Base-by-base conservation (phyloP, 2,329 filamentous ascomycete genomes). In the Pseudopyrenochaeta lycopersici region DNA sequence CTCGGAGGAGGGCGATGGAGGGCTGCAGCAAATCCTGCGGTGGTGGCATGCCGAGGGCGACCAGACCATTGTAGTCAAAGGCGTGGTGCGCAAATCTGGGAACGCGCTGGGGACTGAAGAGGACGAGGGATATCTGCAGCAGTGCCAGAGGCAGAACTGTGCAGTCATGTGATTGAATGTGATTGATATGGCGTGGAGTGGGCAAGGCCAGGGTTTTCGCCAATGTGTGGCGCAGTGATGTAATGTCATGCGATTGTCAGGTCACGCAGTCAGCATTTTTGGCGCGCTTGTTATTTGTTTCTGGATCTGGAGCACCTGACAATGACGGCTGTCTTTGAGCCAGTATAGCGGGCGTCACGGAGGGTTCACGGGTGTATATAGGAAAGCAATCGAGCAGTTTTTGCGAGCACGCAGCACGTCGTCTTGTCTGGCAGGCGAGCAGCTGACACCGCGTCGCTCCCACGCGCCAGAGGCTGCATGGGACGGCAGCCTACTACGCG, bases 21-120 rank as follows among this genome's bases (percentile, higher is more conserved):
- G 86, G 4, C 79, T 86, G 63, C 80, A 92, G 55, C 94, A 97
- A 78, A 85, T 85, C 60, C 78, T 99, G 59, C 86, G 86, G 64
- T 99, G 95, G 95, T 97, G 94, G 93, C 93, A 99, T 77, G 86
- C 86, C 1, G 88, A 89, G 50, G 95, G 94, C 2, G 87, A 92
- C 63, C 94, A 98, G 77, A 87, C 80, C 42, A 82, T 99, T 49
- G 90, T 84, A 57, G 83, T 97, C 7, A 88, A 84, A 17, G 95
- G 95, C 0, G 78, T 91, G 17, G 86, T 90, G 65, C 84, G 89
- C 65, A 88, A 82, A 64, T 73, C 75, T 42, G 76, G 76, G 4
- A 68, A 63, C 31, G 72, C 63, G 44, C 58, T 73, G 38, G 86
- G 84, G 1, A 83, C 83, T 3, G 86, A 86, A 4, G 90, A 92